Evolutionary conservation across 2,329 filamentous ascomycete genomes (phyloP).

Genomic region (Xylariaceae sp.): DNA sequence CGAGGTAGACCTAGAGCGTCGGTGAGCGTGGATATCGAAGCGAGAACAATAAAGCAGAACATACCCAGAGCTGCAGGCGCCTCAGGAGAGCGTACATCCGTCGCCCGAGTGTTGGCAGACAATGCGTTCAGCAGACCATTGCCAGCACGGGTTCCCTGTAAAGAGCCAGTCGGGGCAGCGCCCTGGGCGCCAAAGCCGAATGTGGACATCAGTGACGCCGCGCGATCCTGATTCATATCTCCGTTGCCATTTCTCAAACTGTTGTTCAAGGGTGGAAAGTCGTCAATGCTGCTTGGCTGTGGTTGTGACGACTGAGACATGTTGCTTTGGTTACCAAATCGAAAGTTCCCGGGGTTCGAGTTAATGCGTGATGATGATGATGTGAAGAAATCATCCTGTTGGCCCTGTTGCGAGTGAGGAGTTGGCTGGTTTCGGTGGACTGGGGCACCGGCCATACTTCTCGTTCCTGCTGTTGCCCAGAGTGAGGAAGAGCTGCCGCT

Average conservation of each 20-base stretch:
- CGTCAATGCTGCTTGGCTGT: constrained; percentile 44
- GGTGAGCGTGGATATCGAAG: constrained; percentile 18
- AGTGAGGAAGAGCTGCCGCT: constrained; percentile 42
- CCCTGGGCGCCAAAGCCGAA: constrained; percentile 45
- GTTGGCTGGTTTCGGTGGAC: constrained; percentile 45
- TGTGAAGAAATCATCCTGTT: constrained; percentile 43
- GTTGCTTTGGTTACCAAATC: constrained; percentile 43
- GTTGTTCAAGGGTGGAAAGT: constrained; percentile 53
- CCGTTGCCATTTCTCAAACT: constrained; percentile 42
- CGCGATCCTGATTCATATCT: constrained; percentile 50
- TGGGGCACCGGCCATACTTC: constrained; percentile 40
- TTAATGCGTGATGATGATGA: constrained; percentile 28
- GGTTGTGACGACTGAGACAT: constrained; percentile 37
- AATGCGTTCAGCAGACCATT: constrained; percentile 58
- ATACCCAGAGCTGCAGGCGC: constrained; percentile 31
- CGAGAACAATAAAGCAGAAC: constrained; percentile 1
- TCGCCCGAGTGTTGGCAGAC: constrained; percentile 48
- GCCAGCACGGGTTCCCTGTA: constrained; percentile 38
- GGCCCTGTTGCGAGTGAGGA: constrained; percentile 42
- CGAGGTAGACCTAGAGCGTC: constrained; percentile 27
- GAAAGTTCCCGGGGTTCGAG: constrained; percentile 40
- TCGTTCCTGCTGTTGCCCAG: constrained; percentile 45
- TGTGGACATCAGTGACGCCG: constrained; percentile 43
- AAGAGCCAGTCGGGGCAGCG: constrained; percentile 28
- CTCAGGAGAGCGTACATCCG: constrained; percentile 42